Conservation (phyloP, 2,329 filamentous ascomycete species). For the Lachnellula cervina region DNA sequence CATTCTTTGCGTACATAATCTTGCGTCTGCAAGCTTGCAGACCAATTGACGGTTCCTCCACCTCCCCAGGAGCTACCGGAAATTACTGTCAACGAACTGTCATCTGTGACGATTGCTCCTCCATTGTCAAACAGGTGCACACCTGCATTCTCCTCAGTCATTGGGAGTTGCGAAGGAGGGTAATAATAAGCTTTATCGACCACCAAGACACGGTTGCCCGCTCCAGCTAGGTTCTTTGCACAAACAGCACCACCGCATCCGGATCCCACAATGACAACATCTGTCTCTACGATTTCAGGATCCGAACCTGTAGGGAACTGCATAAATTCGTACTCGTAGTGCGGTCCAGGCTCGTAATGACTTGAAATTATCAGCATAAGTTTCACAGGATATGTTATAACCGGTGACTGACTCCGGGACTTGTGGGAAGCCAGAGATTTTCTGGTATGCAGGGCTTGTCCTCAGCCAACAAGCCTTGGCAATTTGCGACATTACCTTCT, state of each 20-base stretch:
- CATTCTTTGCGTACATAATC: conserved; percentile 76
- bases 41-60: conserved; percentile 72
- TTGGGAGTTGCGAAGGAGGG: conserved; percentile 66
- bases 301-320: conserved; percentile 25
- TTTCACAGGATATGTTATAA: conserved; percentile 1
- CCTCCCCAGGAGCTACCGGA: conserved; percentile 77
- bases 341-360: conserved; percentile 34
- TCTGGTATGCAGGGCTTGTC: conserved; percentile 49
- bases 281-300: conserved; percentile 63
- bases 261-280: conserved; percentile 81
- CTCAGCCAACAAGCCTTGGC: conserved; percentile 41
- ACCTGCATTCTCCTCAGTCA: conserved; percentile 57
- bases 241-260: conserved; percentile 80
- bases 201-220: conserved; percentile 70
- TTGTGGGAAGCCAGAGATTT: conserved; percentile 54
- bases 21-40: conserved; percentile 58
- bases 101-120: conserved; percentile 51
- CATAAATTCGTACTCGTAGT: conserved; percentile 31
- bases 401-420: conserved; percentile 35
- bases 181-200: conserved; percentile 81
- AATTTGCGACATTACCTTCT: conserved; percentile 51
- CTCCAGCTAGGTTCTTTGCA: conserved; percentile 75
- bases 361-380: neutral
- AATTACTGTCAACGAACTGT: conserved; percentile 55
- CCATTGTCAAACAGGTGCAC: conserved; percentile 66